Percentiles rank a stretch among this genome's conserved stretches.
These are phyloP conservation scores for Arachnomyces sp. DNA, from an alignment of 2,329 filamentous ascomycete species.

Conservation along the genomic window DNA sequence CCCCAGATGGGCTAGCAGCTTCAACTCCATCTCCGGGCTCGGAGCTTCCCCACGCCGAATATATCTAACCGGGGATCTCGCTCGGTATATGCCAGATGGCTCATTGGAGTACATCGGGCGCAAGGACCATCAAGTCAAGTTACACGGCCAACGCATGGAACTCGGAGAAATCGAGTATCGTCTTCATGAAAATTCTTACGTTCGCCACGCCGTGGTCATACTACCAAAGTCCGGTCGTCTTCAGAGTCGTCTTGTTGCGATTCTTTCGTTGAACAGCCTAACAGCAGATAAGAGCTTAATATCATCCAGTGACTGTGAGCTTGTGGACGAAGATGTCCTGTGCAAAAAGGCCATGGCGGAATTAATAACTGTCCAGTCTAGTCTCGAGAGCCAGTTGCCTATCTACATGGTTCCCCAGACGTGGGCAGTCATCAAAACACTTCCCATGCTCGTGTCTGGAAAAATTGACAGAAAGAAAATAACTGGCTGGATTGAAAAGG, in stretches of 20 bases:
- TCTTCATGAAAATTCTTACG: slow-evolving; percentile 22
- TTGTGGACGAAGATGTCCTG: slow-evolving; percentile 21
- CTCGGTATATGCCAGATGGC: slow-evolving; percentile 26
- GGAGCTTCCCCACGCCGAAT: slow-evolving; percentile 5
- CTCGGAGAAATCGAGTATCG: slow-evolving; percentile 43
- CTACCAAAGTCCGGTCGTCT: slow-evolving; percentile 36
- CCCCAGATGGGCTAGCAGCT: slow-evolving; percentile 8
- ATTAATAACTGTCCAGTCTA: slow-evolving; percentile 29
- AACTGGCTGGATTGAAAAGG: slow-evolving; percentile 37
- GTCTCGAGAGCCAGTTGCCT: slow-evolving; percentile 29
- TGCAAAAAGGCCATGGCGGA: slow-evolving; percentile 18
- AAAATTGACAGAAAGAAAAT: slow-evolving; percentile 24
- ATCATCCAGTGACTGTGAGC: slow-evolving; percentile 24
- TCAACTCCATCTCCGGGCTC: neutral
- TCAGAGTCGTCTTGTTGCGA: slow-evolving; percentile 39
- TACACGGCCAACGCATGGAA: slow-evolving; percentile 59
- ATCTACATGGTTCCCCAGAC: slow-evolving; percentile 12
- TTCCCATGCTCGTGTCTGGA: slow-evolving; percentile 10
- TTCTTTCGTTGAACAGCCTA: slow-evolving; percentile 31
- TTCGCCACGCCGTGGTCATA: slow-evolving; percentile 36
- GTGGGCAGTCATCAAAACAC: slow-evolving; percentile 9
- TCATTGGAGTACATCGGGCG: slow-evolving; percentile 43
- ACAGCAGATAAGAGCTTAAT: slow-evolving; percentile 18
- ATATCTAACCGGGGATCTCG: slow-evolving; percentile 11
- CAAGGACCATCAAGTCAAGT: slow-evolving; percentile 60